Evolutionary conservation across 2,329 filamentous ascomycete species (phyloP).

Genomic region (Paraconiothyrium brasiliense): DNA sequence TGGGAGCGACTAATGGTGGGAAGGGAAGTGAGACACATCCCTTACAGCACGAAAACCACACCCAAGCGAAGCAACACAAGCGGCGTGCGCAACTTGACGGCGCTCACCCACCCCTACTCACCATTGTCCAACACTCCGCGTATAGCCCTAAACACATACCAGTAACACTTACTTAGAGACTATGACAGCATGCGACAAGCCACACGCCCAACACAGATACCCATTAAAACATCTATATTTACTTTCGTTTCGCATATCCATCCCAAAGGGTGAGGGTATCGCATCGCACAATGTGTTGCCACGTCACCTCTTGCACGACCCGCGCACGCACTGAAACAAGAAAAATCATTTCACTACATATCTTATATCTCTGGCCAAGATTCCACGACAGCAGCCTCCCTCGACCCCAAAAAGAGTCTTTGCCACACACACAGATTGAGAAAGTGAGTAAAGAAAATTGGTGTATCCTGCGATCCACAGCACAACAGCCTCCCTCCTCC

Average conservation of each 20-base stretch:
- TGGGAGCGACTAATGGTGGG: not conserved
- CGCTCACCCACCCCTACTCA: not conserved
- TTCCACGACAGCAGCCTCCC: conserved; percentile 22
- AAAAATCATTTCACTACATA: conserved; percentile 34
- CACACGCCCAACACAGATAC: not conserved
- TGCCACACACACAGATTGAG: conserved; percentile 9
- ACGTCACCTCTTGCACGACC: conserved; percentile 14
- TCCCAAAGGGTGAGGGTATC: not conserved
- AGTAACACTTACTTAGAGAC: not conserved
- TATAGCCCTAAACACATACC: not conserved
- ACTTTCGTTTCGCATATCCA: not conserved
- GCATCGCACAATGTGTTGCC: conserved; percentile 3
- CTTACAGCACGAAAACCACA: conserved; percentile 8
- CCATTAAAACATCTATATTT: not conserved
- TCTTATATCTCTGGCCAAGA: conserved; percentile 20
- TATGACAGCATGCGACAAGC: not conserved
- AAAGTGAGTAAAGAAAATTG: conserved; percentile 8
- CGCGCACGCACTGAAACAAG: conserved; percentile 20
- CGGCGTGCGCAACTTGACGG: not conserved
- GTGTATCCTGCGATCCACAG: conserved; percentile 6
- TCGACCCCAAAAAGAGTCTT: not conserved
- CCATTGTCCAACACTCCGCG: too few species aligned
- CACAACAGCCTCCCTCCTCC: not conserved
- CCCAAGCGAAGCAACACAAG: conserved; percentile 5
- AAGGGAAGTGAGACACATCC: conserved; percentile 2